Percentiles rank a stretch among this genome's conserved stretches.
These are phyloP conservation scores for Jaenimonas drosophilae DNA, from an alignment of 208 protist species.

Conservation along the genomic window DNA sequence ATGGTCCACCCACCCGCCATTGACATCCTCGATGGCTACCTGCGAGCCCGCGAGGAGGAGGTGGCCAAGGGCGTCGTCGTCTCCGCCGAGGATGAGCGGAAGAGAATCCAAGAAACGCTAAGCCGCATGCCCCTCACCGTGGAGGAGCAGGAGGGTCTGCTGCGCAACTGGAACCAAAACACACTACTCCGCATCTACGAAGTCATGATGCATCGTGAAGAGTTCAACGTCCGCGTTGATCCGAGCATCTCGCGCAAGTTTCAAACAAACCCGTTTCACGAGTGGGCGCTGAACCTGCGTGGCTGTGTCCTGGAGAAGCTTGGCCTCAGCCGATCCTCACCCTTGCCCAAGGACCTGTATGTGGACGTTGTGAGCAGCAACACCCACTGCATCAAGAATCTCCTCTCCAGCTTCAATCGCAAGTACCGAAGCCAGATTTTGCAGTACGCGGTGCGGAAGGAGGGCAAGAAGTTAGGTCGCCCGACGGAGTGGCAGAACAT, in stretches of 20 bases:
- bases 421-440: constrained; percentile 56
- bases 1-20: constrained; percentile 80
- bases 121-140: constrained; percentile 46
- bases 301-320: constrained; percentile 58
- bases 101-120: constrained; percentile 38
- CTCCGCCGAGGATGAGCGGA: constrained; percentile 26
- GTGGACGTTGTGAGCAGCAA: constrained; percentile 87
- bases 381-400: constrained; percentile 88
- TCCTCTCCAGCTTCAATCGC: constrained; percentile 69
- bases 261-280: constrained; percentile 73
- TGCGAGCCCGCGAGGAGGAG: constrained; percentile 46
- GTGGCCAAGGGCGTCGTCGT: constrained; percentile 11
- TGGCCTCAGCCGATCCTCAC: constrained; percentile 33
- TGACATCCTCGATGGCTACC: constrained; percentile 67
- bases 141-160: constrained; percentile 54
- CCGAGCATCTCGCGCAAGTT: constrained; percentile 71
- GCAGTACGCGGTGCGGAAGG: constrained; percentile 25
- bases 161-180: constrained; percentile 53
- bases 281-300: constrained; percentile 80
- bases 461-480: constrained; percentile 26
- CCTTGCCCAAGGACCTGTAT: constrained; percentile 52
- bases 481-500: constrained; percentile 50
- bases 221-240: constrained; percentile 84
- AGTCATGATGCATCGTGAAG: constrained; percentile 87
- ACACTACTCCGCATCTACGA: constrained; percentile 73